These are phyloP conservation scores for Candida coquimbonensis DNA, from an alignment of 805 yeast genomes.

Conservation along the genomic window DNA sequence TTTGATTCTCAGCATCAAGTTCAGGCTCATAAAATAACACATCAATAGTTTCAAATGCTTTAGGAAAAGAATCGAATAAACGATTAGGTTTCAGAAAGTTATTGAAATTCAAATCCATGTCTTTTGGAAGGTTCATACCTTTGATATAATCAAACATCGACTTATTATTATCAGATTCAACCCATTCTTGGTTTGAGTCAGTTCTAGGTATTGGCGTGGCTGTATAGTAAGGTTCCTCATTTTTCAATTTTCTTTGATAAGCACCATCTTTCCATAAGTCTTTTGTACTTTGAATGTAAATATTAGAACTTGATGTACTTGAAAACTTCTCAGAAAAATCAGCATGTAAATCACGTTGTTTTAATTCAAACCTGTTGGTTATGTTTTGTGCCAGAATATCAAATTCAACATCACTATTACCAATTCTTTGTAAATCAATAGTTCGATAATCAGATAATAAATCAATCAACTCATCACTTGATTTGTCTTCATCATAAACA, in stretches of 20 bases:
- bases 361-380: constrained; percentile 41
- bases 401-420: constrained; percentile 60
- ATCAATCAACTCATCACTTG: constrained; percentile 26
- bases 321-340: constrained; percentile 35
- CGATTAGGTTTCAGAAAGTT: constrained; percentile 19
- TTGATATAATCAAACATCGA: constrained; percentile 27
- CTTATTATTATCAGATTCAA: constrained; percentile 32
- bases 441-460: constrained; percentile 26
- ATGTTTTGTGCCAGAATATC: constrained; percentile 63
- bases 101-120: constrained; percentile 7
- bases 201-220: constrained; percentile 23
- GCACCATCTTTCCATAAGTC: constrained; percentile 54
- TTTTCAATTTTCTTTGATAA: constrained; percentile 39
- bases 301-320: constrained; percentile 11
- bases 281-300: constrained; percentile 39
- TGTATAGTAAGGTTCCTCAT: constrained; percentile 26
- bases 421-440: constrained; percentile 39
- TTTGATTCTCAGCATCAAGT: constrained; percentile 2
- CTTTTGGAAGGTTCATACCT: constrained; percentile 8
- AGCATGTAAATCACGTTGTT: constrained; percentile 42
- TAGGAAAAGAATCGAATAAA: constrained; percentile 23
- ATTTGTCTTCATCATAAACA: constrained; percentile 25
- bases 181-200: constrained; percentile 29
- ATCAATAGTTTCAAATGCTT: constrained; percentile 24
- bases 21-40: constrained; percentile 26